Conservation (phyloP, 23 red algal species). For the Gracilaria vermiculophylla region DNA sequence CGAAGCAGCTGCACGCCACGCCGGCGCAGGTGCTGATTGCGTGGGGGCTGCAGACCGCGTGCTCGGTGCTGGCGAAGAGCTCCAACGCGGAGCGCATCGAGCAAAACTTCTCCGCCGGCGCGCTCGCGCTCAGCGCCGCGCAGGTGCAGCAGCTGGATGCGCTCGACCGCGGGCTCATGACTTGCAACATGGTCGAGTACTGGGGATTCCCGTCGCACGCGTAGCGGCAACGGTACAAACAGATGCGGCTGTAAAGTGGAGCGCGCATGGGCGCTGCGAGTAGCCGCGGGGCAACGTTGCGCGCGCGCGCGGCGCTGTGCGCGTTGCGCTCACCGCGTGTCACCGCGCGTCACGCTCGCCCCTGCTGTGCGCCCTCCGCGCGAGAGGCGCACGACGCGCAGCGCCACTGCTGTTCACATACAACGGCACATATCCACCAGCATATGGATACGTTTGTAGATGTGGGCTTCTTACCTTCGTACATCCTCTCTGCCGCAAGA, state of each 20-base stretch:
- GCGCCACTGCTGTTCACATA: too few relatives aligned
- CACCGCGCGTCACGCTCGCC: too few relatives aligned
- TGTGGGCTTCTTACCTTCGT: background rate
- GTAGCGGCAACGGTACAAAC: too few relatives aligned
- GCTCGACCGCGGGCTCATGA: conserved; percentile 67
- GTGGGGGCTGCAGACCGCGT: conserved; percentile 77
- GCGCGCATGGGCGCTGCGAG: too few relatives aligned
- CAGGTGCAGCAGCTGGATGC: conserved; percentile 62
- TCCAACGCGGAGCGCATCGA: conserved; percentile 59
- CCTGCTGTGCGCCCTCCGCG: too few relatives aligned
- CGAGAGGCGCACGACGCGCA: too few relatives aligned
- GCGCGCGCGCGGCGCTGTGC: too few relatives aligned
- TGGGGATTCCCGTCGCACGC: conserved; percentile 81
- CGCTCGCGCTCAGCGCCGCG: conserved; percentile 38
- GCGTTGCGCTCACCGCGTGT: too few relatives aligned
- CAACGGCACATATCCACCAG: too few relatives aligned
- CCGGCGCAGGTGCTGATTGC: conserved; percentile 73
- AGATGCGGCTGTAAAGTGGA: too few relatives aligned
- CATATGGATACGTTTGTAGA: background rate
- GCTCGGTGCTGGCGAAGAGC: conserved; percentile 83
- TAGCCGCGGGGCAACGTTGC: background rate
- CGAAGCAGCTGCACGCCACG: conserved; percentile 31
- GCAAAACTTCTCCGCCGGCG: conserved; percentile 65
- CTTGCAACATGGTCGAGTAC: conserved; percentile 89
- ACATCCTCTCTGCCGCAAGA: background rate